Conservation (phyloP, 139 green algal genomes). For the Closterium sp. region DNA sequence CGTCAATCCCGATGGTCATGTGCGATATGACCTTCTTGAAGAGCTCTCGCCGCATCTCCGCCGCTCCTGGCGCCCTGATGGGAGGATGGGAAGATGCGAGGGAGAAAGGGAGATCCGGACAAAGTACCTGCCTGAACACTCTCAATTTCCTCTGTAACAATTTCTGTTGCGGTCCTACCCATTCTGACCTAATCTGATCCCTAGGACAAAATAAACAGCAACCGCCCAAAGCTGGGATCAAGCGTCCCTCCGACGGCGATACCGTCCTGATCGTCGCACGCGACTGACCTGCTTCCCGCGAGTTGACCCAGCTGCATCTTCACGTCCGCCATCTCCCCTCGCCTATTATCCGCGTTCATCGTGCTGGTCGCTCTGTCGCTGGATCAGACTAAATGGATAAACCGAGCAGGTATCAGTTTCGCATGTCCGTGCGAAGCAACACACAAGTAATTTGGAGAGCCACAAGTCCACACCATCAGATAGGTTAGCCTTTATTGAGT, state of each 20-base stretch:
- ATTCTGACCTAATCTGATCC: not conserved
- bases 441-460: no score
- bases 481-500: no score
- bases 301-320: slow-evolving; percentile 43
- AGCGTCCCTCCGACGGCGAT: not conserved
- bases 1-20: slow-evolving; percentile 92
- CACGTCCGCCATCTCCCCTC: slow-evolving; percentile 45
- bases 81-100: not conserved
- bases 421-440: no score
- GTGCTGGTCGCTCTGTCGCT: not conserved
- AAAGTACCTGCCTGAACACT: not conserved
- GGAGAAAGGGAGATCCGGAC: not conserved
- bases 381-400: not conserved
- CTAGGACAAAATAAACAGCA: not conserved
- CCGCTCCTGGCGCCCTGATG: slow-evolving; percentile 27
- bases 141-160: not conserved
- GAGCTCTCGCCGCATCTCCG: slow-evolving; percentile 65
- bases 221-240: not conserved
- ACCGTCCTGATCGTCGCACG: not conserved
- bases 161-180: not conserved
- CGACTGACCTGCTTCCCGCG: slow-evolving; percentile 44
- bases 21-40: slow-evolving; percentile 88
- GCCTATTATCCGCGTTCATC: slow-evolving; percentile 50
- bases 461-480: no score
- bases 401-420: no score